Conservation (phyloP, 2,329 filamentous ascomycete species). For the Aspergillus ustus region DNA sequence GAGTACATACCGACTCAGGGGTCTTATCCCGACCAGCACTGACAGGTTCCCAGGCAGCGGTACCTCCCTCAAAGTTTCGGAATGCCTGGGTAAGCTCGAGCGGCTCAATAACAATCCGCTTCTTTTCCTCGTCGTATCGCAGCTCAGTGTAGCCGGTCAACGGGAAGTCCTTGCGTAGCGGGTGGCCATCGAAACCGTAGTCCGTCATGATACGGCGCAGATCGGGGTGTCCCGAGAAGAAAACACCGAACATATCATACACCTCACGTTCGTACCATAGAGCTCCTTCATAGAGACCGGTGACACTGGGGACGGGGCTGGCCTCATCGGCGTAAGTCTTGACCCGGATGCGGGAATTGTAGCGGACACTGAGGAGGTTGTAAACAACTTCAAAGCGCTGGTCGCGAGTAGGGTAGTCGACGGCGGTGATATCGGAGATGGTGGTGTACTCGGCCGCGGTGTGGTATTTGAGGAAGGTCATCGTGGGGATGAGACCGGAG, state of each 20-base stretch:
- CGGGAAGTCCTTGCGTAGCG: slow-evolving; percentile 96
- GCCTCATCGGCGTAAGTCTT: slow-evolving; percentile 99
- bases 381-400: slow-evolving; percentile 98
- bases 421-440: slow-evolving; percentile 87
- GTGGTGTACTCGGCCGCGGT: slow-evolving; percentile 96
- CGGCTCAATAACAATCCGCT: slow-evolving; percentile 97
- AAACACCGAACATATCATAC: slow-evolving; percentile 96
- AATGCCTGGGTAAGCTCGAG: slow-evolving; percentile 97
- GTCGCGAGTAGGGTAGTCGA: slow-evolving; percentile 93
- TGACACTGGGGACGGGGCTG: slow-evolving; percentile 87
- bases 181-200: slow-evolving; percentile 98
- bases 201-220: slow-evolving; percentile 98
- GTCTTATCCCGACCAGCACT: slow-evolving; percentile 75
- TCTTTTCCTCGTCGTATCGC: slow-evolving; percentile 99
- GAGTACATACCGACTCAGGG: slow-evolving; percentile 67
- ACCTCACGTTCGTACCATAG: slow-evolving; percentile 99
- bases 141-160: slow-evolving; percentile 98
- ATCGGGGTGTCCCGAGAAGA: slow-evolving; percentile 95
- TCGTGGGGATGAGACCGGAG: slow-evolving; percentile 84
- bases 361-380: slow-evolving; percentile 91
- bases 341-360: slow-evolving; percentile 95
- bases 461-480: slow-evolving; percentile 96
- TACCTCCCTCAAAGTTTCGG: slow-evolving; percentile 95
- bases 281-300: slow-evolving; percentile 85
- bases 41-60: slow-evolving; percentile 72